Evolutionary conservation across 805 yeast genomes (phyloP).

Genomic region (Saturnispora bothae): DNA sequence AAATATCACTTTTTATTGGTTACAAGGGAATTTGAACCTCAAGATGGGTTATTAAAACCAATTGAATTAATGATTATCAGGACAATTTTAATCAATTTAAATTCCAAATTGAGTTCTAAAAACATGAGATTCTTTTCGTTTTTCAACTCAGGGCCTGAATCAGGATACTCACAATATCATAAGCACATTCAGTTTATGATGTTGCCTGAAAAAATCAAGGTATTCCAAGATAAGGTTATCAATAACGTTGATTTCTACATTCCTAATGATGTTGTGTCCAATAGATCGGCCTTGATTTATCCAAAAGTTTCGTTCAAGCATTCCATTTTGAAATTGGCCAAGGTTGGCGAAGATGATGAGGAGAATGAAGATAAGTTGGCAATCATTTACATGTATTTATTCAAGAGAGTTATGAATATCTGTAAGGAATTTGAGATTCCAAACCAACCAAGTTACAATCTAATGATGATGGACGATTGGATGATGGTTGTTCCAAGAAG

Average conservation of each 20-base stretch:
- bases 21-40: constrained; percentile 65
- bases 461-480: constrained; percentile 73
- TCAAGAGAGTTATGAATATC: constrained; percentile 62
- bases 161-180: constrained; percentile 95
- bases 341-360: constrained; percentile 27
- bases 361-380: constrained; percentile 51
- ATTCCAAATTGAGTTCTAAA: constrained; percentile 24
- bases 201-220: constrained; percentile 47
- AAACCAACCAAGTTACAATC: constrained; percentile 59
- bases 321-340: constrained; percentile 57
- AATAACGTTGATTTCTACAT: constrained; percentile 38
- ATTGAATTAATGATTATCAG: constrained; percentile 55
- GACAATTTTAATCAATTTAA: constrained; percentile 41
- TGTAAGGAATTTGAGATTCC: constrained; percentile 40
- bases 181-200: constrained; percentile 83
- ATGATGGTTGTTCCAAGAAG: constrained; percentile 81
- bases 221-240: constrained; percentile 46
- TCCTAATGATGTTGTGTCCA: constrained; percentile 33
- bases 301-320: constrained; percentile 69
- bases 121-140: constrained; percentile 59
- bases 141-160: constrained; percentile 76
- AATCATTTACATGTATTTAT: constrained; percentile 57
- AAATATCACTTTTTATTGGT: constrained; percentile 71
- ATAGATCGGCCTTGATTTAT: constrained; percentile 50
- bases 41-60: constrained; percentile 60